Percentiles rank a stretch among this genome's conserved stretches.
Evolutionary conservation across 2,329 filamentous ascomycete species (phyloP).

Genomic region (Alternaria consortialis): DNA sequence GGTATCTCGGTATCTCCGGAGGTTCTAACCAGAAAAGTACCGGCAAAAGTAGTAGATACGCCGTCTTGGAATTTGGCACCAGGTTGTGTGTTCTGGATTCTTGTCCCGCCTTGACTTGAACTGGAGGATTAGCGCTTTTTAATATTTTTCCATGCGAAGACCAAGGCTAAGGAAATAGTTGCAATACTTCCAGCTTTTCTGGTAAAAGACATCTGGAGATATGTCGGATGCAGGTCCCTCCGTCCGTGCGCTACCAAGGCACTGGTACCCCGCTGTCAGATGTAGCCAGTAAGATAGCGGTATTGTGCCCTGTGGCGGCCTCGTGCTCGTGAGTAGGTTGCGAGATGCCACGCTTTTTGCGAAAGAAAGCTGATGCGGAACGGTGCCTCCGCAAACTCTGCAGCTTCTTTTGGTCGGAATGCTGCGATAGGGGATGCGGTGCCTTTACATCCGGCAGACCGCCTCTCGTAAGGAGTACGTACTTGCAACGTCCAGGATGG

Average conservation of each 20-base stretch:
- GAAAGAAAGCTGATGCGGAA: constrained; percentile 23
- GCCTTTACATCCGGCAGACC: constrained; percentile 37
- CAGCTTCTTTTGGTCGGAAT: constrained; percentile 25
- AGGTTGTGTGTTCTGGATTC: constrained; percentile 4
- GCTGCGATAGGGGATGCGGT: constrained; percentile 26
- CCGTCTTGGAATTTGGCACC: constrained; percentile 12
- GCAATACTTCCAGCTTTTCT: constrained; percentile 1
- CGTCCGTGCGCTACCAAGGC: constrained; percentile 22
- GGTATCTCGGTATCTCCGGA: constrained; percentile 20
- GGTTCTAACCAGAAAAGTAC: constrained; percentile 16
- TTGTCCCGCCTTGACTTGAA: constrained; percentile 5
- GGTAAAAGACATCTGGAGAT: constrained; percentile 8
- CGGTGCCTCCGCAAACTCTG: constrained; percentile 35
- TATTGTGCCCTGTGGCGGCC: constrained; percentile 23
- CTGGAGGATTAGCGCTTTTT: background rate
- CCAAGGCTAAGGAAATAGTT: background rate
- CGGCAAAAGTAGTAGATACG: constrained; percentile 16
- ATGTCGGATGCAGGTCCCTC: constrained; percentile 32
- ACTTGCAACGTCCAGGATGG: constrained; percentile 15
- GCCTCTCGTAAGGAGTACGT: constrained; percentile 19
- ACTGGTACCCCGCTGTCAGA: constrained; percentile 7
- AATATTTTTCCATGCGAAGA: constrained; percentile 15
- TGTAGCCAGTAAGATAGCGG: constrained; percentile 21
- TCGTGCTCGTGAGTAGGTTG: constrained; percentile 26
- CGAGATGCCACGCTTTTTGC: constrained; percentile 17